Percentiles rank a stretch among this genome's conserved stretches.
These are phyloP conservation scores for Oxytropis ochrocephala DNA, from an alignment of 306 rosid species.

Conservation along the genomic window DNA sequence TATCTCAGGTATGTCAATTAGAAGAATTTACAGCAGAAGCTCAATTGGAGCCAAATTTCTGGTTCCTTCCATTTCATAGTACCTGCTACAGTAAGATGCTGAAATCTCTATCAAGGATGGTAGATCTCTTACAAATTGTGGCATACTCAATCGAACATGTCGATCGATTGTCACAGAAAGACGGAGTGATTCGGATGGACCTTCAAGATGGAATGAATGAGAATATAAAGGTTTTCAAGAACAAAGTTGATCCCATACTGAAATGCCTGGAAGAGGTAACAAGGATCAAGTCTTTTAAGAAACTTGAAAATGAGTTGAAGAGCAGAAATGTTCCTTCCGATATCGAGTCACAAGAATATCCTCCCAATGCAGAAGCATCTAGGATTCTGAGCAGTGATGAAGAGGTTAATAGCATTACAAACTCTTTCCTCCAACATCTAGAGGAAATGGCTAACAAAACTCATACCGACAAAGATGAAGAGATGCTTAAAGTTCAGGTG, in stretches of 20 bases:
- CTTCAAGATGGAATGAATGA: slow-evolving; percentile 24
- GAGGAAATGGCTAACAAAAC: slow-evolving; percentile 37
- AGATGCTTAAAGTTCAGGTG: slow-evolving; percentile 36
- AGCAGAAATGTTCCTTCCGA: slow-evolving; percentile 19
- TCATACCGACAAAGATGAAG: slow-evolving; percentile 34
- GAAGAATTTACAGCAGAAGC: slow-evolving; percentile 53
- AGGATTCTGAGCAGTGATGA: slow-evolving; percentile 26
- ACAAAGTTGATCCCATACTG: slow-evolving; percentile 30
- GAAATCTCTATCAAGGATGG: slow-evolving; percentile 44
- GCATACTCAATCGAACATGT: slow-evolving; percentile 40
- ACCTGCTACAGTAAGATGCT: slow-evolving; percentile 42
- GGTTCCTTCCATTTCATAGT: slow-evolving; percentile 63
- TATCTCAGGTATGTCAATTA: slow-evolving; percentile 30
- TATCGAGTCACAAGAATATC: slow-evolving; percentile 37
- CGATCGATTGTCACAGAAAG: slow-evolving; percentile 21
- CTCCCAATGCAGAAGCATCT: slow-evolving; percentile 20
- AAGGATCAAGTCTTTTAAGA: slow-evolving; percentile 17
- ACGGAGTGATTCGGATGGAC: not conserved
- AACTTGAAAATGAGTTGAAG: slow-evolving; percentile 30
- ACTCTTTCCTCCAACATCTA: slow-evolving; percentile 39
- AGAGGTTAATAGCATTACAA: slow-evolving; percentile 33
- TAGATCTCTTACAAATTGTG: slow-evolving; percentile 37
- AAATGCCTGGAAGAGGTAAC: slow-evolving; percentile 30
- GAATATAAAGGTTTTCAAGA: slow-evolving; percentile 37
- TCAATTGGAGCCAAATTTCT: slow-evolving; percentile 64